A percentile compares a stretch with the other conserved stretches of the same genome.
These are phyloP conservation scores for Fomitopsis betulina DNA, from an alignment of 1,284 basidiomycete species.

Conservation along the genomic window DNA sequence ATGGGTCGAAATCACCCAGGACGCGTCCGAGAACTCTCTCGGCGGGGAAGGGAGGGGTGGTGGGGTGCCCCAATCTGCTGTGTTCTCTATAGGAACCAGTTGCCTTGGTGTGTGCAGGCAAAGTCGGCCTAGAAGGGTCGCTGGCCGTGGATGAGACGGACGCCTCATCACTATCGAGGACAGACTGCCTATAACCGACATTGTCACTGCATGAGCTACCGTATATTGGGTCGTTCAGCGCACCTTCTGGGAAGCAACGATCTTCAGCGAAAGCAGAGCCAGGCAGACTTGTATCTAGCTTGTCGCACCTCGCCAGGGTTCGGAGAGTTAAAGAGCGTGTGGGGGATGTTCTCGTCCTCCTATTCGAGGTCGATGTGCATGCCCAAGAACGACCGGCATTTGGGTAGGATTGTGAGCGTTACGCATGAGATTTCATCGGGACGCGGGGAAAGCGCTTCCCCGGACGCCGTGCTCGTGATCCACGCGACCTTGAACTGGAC, in stretches of 20 bases:
- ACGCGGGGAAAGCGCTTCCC: background rate
- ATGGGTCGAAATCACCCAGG: slow-evolving; percentile 56
- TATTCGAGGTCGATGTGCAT: background rate
- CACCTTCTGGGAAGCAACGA: background rate
- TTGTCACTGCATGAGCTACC: background rate
- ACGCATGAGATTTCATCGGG: background rate
- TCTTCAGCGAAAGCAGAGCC: too few relatives aligned
- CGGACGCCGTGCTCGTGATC: background rate
- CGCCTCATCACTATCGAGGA: background rate
- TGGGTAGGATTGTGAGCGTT: background rate
- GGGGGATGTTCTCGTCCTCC: background rate
- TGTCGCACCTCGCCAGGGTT: background rate
- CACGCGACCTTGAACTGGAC: background rate
- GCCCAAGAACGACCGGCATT: background rate
- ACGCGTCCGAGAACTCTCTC: slow-evolving; percentile 16
- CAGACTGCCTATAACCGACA: background rate
- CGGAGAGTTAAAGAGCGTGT: background rate
- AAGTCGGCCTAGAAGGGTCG: background rate
- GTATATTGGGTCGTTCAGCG: too few relatives aligned
- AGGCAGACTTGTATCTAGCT: too few relatives aligned
- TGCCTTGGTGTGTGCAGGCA: background rate
- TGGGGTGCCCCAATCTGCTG: slow-evolving; percentile 10
- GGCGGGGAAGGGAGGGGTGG: slow-evolving; percentile 23
- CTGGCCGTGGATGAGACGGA: slow-evolving; percentile 5
- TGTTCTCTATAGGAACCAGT: slow-evolving; percentile 13